A percentile compares a stretch with the other conserved stretches of the same genome.
These are phyloP conservation scores for Trichosporon inkin DNA, from an alignment of 1,284 basidiomycete species.

Conservation along the genomic window DNA sequence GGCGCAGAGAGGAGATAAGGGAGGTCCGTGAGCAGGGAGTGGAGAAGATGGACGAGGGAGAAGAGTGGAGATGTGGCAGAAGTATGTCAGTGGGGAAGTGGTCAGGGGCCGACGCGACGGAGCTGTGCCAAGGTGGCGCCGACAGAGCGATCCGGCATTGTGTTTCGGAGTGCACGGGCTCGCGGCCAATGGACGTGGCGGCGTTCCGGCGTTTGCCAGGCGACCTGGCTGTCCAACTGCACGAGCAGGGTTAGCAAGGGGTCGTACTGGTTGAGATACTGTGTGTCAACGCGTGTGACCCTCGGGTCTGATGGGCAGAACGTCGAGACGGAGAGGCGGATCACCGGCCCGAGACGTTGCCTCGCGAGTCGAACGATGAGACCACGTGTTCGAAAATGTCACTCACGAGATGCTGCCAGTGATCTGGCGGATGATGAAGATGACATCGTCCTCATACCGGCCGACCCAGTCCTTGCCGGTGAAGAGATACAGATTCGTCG, in stretches of 20 bases:
- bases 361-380: background rate
- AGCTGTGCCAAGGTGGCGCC: background rate
- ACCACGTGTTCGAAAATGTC: background rate
- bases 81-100: background rate
- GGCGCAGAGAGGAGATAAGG: background rate
- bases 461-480: conserved; percentile 10
- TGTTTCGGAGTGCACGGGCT: background rate
- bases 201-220: background rate
- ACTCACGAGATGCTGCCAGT: conserved; percentile 12
- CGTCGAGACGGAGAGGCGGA: background rate
- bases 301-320: background rate
- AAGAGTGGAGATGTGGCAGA: no score
- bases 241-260: background rate
- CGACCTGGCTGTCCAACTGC: background rate
- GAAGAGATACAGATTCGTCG: background rate
- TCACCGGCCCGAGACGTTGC: background rate
- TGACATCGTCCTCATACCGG: conserved; percentile 9
- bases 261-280: background rate
- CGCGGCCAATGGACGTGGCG: background rate
- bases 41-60: no score
- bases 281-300: background rate
- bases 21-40: no score
- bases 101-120: no score
- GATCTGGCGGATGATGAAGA: conserved; percentile 7
- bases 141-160: background rate